These are phyloP conservation scores for Caloboletus firmus DNA, from an alignment of 1,284 basidiomycete species.

Conservation along the genomic window DNA sequence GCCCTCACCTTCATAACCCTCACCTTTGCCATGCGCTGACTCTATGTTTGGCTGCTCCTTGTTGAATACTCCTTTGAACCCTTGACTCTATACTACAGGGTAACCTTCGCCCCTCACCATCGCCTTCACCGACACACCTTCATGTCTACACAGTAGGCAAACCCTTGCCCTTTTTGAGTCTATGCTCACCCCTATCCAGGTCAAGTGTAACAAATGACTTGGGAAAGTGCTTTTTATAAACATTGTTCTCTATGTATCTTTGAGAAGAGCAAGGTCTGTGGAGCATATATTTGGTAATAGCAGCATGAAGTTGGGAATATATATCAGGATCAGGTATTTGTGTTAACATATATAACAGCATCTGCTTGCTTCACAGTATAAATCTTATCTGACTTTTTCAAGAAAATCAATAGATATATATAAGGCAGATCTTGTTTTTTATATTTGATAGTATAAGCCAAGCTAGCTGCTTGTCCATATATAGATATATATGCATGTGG, in stretches of 20 bases:
- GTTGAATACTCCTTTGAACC: too few relatives aligned
- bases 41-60: too few relatives aligned
- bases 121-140: too few relatives aligned
- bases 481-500: too few relatives aligned
- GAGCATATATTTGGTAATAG: constrained; percentile 7
- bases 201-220: too few relatives aligned
- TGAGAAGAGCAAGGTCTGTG: not conserved
- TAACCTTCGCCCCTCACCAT: too few relatives aligned
- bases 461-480: constrained; percentile 6
- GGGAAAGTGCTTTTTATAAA: not conserved
- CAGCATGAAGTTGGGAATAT: not conserved
- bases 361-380: not conserved
- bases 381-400: constrained; percentile 2
- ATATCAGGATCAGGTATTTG: constrained; percentile 1
- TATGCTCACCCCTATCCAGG: too few relatives aligned
- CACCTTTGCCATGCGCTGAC: too few relatives aligned
- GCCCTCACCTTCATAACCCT: too few relatives aligned
- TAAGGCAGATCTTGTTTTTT: constrained; percentile 9
- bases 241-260: not conserved
- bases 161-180: too few relatives aligned
- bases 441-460: constrained; percentile 16
- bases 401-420: constrained; percentile 35
- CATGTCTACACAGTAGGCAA: too few relatives aligned
- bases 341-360: not conserved
- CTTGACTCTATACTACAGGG: too few relatives aligned